Percentiles rank a stretch among this genome's conserved stretches.
These are phyloP conservation scores for Leonotis leonurus DNA, from an alignment of 257 asterid species.

Conservation along the genomic window DNA sequence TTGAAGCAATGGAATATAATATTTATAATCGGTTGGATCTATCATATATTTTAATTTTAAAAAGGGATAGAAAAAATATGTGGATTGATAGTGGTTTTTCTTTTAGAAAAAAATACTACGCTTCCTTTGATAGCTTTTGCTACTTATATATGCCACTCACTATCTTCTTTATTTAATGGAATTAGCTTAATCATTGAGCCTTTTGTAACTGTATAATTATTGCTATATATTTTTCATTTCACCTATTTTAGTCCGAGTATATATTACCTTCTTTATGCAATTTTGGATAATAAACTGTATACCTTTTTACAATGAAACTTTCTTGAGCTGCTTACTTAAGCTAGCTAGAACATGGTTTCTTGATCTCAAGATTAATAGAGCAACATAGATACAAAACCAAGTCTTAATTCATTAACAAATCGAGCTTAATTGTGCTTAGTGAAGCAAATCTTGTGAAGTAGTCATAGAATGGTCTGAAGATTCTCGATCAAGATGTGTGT, in stretches of 20 bases:
- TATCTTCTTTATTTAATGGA: no score
- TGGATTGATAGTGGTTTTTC: slow-evolving; percentile 17
- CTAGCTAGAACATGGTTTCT: not conserved
- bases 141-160: no score
- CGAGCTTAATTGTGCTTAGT: slow-evolving; percentile 1
- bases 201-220: not conserved
- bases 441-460: slow-evolving; percentile 23
- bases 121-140: slow-evolving; percentile 18
- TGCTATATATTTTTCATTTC: not conserved
- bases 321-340: not conserved
- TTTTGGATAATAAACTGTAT: not conserved
- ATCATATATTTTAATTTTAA: no score
- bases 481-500: slow-evolving; percentile 26
- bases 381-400: not conserved
- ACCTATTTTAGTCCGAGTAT: not conserved
- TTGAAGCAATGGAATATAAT: no score
- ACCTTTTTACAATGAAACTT: no score
- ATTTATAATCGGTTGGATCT: no score
- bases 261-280: not conserved
- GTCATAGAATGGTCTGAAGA: slow-evolving; percentile 28
- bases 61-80: slow-evolving; percentile 11
- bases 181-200: not conserved
- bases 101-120: slow-evolving; percentile 20
- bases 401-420: no score
- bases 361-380: not conserved